Evolutionary conservation across 371 early-diverging fungal genomes (phyloP).

Genomic region (Massospora cicadina): DNA sequence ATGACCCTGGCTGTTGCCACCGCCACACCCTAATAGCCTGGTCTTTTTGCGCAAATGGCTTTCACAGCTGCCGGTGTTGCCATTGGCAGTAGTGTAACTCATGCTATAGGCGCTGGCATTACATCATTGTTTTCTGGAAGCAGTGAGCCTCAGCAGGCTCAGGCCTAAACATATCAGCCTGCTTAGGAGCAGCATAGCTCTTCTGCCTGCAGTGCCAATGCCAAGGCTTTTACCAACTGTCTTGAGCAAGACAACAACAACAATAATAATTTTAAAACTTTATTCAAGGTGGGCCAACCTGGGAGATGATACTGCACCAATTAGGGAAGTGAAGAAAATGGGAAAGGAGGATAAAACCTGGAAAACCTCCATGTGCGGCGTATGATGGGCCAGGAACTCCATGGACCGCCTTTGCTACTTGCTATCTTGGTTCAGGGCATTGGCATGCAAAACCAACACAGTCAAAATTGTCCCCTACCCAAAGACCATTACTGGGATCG

Average conservation of each 20-base stretch:
- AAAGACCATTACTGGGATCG: too few species aligned
- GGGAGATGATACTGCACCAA: too few species aligned
- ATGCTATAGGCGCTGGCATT: slow-evolving; percentile 48
- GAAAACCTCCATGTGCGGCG: too few species aligned
- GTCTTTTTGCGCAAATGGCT: slow-evolving; percentile 77
- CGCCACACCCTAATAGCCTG: slow-evolving; percentile 27
- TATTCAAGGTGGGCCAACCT: too few species aligned
- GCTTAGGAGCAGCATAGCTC: slow-evolving; percentile 24
- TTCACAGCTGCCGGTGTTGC: slow-evolving; percentile 88
- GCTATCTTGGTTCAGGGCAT: too few species aligned
- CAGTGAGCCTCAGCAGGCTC: slow-evolving; percentile 14
- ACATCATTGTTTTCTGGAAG: slow-evolving; percentile 47
- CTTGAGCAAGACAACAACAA: slow-evolving; percentile 63
- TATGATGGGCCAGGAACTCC: too few species aligned
- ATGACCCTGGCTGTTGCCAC: slow-evolving; percentile 1
- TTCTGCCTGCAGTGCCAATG: slow-evolving; percentile 56
- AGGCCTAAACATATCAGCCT: background rate
- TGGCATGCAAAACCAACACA: too few species aligned
- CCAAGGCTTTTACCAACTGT: slow-evolving; percentile 68
- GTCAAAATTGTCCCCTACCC: too few species aligned
- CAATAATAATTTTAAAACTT: too few species aligned
- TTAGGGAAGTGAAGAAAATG: too few species aligned
- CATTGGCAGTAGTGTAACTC: slow-evolving; percentile 66
- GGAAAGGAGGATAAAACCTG: too few species aligned
- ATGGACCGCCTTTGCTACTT: too few species aligned